These are phyloP conservation scores for Steccherinum ochraceum DNA, from an alignment of 768 basidiomycete genomes.

Conservation along the genomic window DNA sequence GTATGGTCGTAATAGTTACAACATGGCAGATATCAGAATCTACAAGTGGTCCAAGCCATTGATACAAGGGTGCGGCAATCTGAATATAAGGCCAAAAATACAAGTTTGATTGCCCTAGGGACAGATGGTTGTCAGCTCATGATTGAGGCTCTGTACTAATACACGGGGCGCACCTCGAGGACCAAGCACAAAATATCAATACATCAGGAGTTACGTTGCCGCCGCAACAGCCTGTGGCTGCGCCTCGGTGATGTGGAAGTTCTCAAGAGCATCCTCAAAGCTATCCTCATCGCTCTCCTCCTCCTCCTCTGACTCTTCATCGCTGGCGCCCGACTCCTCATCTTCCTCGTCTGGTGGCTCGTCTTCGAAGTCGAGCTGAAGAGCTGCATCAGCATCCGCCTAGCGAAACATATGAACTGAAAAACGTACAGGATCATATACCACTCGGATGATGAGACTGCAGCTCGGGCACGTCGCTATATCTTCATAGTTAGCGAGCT, in stretches of 20 bases:
- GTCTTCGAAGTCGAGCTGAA: slow-evolving; percentile 80
- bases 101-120: not conserved
- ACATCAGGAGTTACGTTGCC: slow-evolving; percentile 17
- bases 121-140: too few relatives aligned
- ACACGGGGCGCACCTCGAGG: too few relatives aligned
- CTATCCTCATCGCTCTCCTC: slow-evolving; percentile 23
- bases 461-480: slow-evolving; percentile 96
- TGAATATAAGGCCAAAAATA: too few relatives aligned
- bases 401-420: not conserved
- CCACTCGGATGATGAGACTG: slow-evolving; percentile 84
- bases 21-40: not conserved
- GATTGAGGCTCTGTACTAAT: too few relatives aligned
- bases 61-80: not conserved
- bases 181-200: too few relatives aligned
- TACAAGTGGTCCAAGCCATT: not conserved
- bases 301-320: slow-evolving; percentile 12
- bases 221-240: slow-evolving; percentile 18
- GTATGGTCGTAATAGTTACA: not conserved
- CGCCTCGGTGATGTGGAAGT: slow-evolving; percentile 39
- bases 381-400: not conserved
- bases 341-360: slow-evolving; percentile 39
- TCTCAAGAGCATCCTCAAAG: slow-evolving; percentile 66
- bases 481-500: slow-evolving; percentile 87
- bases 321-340: slow-evolving; percentile 31
- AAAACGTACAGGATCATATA: slow-evolving; percentile 86